phyloP scores from a whole-genome alignment of 345 rosid species.

The Pistacia integerrima region DNA sequence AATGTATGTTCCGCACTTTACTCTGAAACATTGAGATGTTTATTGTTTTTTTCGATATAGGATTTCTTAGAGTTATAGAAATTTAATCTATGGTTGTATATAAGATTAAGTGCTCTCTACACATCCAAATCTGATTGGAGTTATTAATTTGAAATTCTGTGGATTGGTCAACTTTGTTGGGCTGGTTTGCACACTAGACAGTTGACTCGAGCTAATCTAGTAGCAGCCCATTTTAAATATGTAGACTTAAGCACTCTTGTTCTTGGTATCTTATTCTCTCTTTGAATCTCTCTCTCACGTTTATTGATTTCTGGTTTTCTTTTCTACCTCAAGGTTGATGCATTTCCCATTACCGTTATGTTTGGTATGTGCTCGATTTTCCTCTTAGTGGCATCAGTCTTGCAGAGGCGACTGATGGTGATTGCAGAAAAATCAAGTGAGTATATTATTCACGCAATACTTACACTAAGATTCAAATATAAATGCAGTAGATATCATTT shows the following conservation, averaged over 20 bases:
- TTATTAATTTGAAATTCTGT: neutral
- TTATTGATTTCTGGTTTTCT: conserved; percentile 9
- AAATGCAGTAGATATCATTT: neutral
- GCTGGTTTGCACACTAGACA: neutral
- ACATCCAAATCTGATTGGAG: neutral
- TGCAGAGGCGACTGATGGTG: conserved; percentile 83
- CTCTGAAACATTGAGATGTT: neutral
- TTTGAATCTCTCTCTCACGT: neutral
- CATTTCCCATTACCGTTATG: conserved; percentile 91
- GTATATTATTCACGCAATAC: conserved; percentile 22
- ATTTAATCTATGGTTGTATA: neutral
- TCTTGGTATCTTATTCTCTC: neutral
- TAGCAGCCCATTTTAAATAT: neutral
- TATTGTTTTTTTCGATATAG: neutral
- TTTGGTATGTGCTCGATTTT: conserved; percentile 97
- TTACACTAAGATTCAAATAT: neutral
- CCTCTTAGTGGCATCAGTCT: conserved; percentile 86
- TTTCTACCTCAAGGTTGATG: conserved; percentile 68
- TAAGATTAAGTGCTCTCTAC: neutral
- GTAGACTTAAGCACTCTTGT: neutral
- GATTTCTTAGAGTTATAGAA: neutral
- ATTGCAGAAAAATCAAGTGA: conserved; percentile 81
- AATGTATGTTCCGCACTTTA: conserved; percentile 54
- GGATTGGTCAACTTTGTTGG: neutral
- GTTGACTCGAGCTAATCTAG: neutral